Percentiles rank a stretch among this genome's conserved stretches.
These are phyloP conservation scores for Pelargonium cotyledonis DNA, from an alignment of 441 rosid species.

Conservation along the genomic window DNA sequence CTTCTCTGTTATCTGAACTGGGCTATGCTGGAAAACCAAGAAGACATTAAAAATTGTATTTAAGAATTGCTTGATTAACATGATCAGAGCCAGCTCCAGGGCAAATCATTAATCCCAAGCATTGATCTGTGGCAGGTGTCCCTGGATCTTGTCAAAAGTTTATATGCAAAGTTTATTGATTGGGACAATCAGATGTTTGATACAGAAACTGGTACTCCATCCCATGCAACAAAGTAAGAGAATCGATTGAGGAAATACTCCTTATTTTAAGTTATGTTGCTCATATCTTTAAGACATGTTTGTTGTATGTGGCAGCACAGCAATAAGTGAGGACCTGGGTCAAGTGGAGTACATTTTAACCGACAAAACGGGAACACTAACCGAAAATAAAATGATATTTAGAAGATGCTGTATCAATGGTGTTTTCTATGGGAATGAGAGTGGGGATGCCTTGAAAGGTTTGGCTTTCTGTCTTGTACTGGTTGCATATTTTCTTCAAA, in stretches of 20 bases:
- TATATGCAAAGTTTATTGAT: slow-evolving; percentile 97
- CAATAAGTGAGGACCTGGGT: slow-evolving; percentile 99
- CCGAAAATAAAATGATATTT: slow-evolving; percentile 95
- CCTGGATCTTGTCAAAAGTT: slow-evolving; percentile 92
- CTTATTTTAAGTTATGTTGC: slow-evolving; percentile 11
- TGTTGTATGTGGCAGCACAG: slow-evolving; percentile 89
- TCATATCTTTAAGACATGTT: slow-evolving; percentile 25
- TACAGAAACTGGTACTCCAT: slow-evolving; percentile 67
- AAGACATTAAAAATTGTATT: background rate
- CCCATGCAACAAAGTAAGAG: slow-evolving; percentile 93
- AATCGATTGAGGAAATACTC: slow-evolving; percentile 15
- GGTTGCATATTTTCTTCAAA: background rate
- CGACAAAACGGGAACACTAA: slow-evolving; percentile 97
- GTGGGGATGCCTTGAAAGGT: slow-evolving; percentile 97
- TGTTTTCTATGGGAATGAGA: slow-evolving; percentile 76
- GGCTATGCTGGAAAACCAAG: background rate
- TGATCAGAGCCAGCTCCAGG: background rate
- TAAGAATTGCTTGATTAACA: background rate
- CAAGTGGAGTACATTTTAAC: slow-evolving; percentile 99
- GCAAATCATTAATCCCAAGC: background rate
- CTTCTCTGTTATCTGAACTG: background rate
- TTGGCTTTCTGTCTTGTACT: slow-evolving; percentile 17
- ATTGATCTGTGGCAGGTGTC: slow-evolving; percentile 59
- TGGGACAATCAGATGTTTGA: slow-evolving; percentile 97
- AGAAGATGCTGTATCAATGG: slow-evolving; percentile 92